phyloP scores from a whole-genome alignment of 176 grass and related monocot genomes.

The Oryza coarctata region DNA sequence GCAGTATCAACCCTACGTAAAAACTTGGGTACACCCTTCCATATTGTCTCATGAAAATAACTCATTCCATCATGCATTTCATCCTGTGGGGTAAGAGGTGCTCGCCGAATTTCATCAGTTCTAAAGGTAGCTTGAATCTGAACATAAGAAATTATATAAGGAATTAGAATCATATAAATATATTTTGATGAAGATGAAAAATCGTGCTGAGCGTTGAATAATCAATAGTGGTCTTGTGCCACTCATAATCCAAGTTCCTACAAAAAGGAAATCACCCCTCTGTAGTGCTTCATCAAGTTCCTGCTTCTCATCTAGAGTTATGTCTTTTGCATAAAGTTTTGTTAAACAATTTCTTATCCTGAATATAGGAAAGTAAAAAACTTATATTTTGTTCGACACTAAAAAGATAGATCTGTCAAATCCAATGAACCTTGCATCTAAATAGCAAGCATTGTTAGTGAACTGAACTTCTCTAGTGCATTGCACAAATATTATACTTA shows the following conservation, averaged over 20 bases:
- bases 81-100: constrained; percentile 90
- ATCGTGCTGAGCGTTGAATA: constrained; percentile 2
- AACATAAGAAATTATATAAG: not conserved
- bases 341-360: constrained; percentile 84
- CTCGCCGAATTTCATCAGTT: constrained; percentile 88
- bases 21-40: constrained; percentile 96
- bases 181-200: constrained; percentile 14
- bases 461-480: not conserved
- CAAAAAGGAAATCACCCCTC: constrained; percentile 55
- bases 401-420: not conserved
- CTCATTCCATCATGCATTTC: constrained; percentile 96
- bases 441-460: constrained; percentile 3
- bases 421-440: not conserved
- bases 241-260: constrained; percentile 18
- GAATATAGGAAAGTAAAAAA: constrained; percentile 30
- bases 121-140: constrained; percentile 98
- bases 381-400: not conserved
- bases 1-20: constrained; percentile 88
- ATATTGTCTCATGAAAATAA: constrained; percentile 99
- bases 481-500: not conserved
- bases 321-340: constrained; percentile 72
- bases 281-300: constrained; percentile 94
- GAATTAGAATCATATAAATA: constrained; percentile 4
- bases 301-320: constrained; percentile 95
- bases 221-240: not conserved